Evolutionary conservation across 2,329 filamentous ascomycete genomes (phyloP).

Genomic region (Sclerotinia glacialis): DNA sequence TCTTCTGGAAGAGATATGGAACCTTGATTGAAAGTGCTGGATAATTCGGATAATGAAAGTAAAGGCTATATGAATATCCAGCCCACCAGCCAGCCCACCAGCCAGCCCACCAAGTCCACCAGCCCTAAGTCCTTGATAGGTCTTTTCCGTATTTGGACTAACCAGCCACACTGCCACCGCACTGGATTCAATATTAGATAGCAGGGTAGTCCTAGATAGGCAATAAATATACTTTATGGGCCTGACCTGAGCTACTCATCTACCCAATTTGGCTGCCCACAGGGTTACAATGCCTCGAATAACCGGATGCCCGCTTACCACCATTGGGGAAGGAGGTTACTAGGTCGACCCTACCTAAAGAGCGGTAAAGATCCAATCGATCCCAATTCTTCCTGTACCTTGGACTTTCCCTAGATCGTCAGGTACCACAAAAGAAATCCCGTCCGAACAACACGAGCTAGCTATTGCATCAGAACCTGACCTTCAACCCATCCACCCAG

Average conservation of each 20-base stretch:
- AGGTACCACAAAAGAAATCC: slow-evolving; percentile 16
- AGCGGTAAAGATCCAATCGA: slow-evolving; percentile 16
- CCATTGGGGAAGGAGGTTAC: neutral
- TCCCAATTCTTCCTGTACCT: slow-evolving; percentile 2
- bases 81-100: too few relatives aligned
- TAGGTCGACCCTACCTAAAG: slow-evolving; percentile 6
- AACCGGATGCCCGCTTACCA: slow-evolving; percentile 8
- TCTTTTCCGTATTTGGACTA: neutral
- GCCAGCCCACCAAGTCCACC: too few relatives aligned
- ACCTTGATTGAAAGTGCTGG: neutral
- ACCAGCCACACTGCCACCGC: slow-evolving; percentile 11
- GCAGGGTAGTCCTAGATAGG: neutral
- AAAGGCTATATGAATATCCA: neutral
- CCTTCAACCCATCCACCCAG: neutral
- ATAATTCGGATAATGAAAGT: neutral
- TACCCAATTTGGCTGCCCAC: neutral
- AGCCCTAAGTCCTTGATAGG: neutral
- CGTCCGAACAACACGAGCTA: slow-evolving; percentile 8
- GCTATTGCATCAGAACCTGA: slow-evolving; percentile 5
- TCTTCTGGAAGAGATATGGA: slow-evolving; percentile 13
- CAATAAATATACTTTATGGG: neutral
- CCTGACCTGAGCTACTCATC: neutral
- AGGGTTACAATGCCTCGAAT: slow-evolving; percentile 8
- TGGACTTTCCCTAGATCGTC: slow-evolving; percentile 15
- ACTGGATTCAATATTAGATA: neutral